A percentile compares a stretch with the other conserved stretches of the same genome.
Evolutionary conservation across 169 alveolate genomes (phyloP).

Genomic region (Eimeria maxima): DNA sequence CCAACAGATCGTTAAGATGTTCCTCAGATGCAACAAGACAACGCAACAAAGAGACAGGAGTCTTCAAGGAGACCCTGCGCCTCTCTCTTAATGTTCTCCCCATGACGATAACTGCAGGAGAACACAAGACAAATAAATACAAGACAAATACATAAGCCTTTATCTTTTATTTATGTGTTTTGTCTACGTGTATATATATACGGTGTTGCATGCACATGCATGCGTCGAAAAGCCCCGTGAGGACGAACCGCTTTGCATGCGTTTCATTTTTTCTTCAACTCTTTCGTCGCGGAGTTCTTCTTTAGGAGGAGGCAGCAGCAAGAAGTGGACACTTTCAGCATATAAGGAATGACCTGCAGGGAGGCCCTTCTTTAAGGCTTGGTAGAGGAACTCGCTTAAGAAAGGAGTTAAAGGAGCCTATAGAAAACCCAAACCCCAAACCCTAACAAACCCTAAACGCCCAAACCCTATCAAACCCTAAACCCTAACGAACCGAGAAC

Average conservation of each 20-base stretch:
- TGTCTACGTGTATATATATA: neutral
- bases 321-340: conserved; percentile 93
- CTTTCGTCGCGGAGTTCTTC: conserved; percentile 57
- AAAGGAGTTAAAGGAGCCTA: conserved; percentile 97
- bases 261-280: conserved; percentile 56
- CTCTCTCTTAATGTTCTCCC: conserved; percentile 76
- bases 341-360: conserved; percentile 87
- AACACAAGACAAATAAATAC: too few species aligned
- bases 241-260: conserved; percentile 84
- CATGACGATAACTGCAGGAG: conserved; percentile 44
- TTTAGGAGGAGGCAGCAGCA: conserved; percentile 90
- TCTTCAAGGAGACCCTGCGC: conserved; percentile 41
- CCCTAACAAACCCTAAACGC: too few species aligned
- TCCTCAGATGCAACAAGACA: conserved; percentile 61
- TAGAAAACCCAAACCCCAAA: conserved; percentile 59
- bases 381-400: conserved; percentile 96
- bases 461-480: too few species aligned
- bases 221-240: too few species aligned
- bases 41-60: conserved; percentile 75
- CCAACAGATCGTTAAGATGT: conserved; percentile 42
- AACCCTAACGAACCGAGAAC: conserved; percentile 46
- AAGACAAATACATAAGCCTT: too few species aligned
- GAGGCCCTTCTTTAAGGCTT: conserved; percentile 94
- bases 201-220: neutral
- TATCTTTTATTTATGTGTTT: too few species aligned